Percentiles rank a stretch among this genome's conserved stretches.
Conservation (phyloP, 2,329 filamentous ascomycete genomes). For the Orbilia javanica region DNA sequence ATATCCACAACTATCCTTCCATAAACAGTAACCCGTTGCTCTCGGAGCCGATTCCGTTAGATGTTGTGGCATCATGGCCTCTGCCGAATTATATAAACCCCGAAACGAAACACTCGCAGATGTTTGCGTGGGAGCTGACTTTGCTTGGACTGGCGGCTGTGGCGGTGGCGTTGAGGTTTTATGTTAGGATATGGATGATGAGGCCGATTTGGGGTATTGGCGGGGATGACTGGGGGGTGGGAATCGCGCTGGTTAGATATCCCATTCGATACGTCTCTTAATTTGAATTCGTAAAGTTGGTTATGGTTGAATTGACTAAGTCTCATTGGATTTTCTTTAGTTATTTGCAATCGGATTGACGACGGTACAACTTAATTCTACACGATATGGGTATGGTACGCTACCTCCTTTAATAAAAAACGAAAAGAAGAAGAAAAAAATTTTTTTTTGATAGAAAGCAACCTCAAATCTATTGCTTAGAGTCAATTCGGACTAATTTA, state of each 20-base stretch:
- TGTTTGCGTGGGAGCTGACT: constrained; percentile 52
- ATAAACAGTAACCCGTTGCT: constrained; percentile 36
- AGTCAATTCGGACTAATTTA: too few species aligned
- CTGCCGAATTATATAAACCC: constrained; percentile 54
- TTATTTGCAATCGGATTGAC: constrained; percentile 48
- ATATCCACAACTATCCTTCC: constrained; percentile 34
- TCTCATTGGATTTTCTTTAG: neutral
- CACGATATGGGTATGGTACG: constrained; percentile 55
- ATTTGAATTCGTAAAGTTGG: too few species aligned
- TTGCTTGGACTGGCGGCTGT: constrained; percentile 27
- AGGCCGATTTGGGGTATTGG: constrained; percentile 46
- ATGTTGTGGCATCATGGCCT: constrained; percentile 49
- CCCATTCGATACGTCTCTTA: neutral
- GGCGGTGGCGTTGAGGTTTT: constrained; percentile 42
- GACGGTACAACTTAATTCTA: constrained; percentile 43
- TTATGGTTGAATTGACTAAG: too few species aligned
- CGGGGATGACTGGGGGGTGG: constrained; percentile 49
- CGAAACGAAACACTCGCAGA: constrained; percentile 42
- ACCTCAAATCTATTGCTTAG: too few species aligned
- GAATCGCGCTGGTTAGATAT: constrained; percentile 32
- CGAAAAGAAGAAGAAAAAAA: neutral
- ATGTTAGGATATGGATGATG: constrained; percentile 52
- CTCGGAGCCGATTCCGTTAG: constrained; percentile 39
- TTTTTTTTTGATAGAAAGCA: too few species aligned
- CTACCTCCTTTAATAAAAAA: neutral